A percentile compares a stretch with the other conserved stretches of the same genome.
Conservation (phyloP, 495 filamentous ascomycete genomes). For the Paragyromitra xinjiangensis region DNA sequence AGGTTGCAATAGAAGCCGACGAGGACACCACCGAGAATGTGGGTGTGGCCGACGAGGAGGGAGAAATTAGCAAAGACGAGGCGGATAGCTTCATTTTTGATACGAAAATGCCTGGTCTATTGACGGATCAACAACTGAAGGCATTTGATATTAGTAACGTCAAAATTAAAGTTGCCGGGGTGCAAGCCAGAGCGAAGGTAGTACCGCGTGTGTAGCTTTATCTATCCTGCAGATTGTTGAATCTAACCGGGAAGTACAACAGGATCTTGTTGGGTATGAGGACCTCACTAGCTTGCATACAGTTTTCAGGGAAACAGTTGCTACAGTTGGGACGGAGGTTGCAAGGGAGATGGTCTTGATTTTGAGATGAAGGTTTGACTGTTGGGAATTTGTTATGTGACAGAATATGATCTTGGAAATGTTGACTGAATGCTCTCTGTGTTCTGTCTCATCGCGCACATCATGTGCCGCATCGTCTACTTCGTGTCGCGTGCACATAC, state of each 20-base stretch:
- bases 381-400: background rate
- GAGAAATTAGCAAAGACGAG: slow-evolving; percentile 57
- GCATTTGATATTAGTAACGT: slow-evolving; percentile 70
- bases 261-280: slow-evolving; percentile 50
- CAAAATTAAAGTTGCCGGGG: slow-evolving; percentile 57
- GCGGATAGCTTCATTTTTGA: slow-evolving; percentile 68
- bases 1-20: background rate
- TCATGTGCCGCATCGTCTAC: background rate
- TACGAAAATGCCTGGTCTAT: slow-evolving; percentile 78
- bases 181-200: slow-evolving; percentile 37
- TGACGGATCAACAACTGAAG: slow-evolving; percentile 71
- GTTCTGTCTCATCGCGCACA: slow-evolving; percentile 3
- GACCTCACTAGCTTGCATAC: slow-evolving; percentile 75
- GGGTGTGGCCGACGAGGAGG: slow-evolving; percentile 12
- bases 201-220: background rate
- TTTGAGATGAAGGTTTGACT: background rate
- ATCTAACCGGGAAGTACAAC: slow-evolving; percentile 19
- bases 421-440: slow-evolving; percentile 7
- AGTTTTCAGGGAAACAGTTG: slow-evolving; percentile 77
- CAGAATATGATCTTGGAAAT: slow-evolving; percentile 24
- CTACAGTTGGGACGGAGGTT: slow-evolving; percentile 75
- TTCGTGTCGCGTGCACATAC: slow-evolving; percentile 24
- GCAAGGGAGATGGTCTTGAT: slow-evolving; percentile 63
- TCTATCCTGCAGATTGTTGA: background rate
- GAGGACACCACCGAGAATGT: slow-evolving; percentile 50